Evolutionary conservation across 1,139 yeast genomes (phyloP), one percentile per base, ranked within the genome.

Genomic region (Magnusiomyces fungicola): DNA sequence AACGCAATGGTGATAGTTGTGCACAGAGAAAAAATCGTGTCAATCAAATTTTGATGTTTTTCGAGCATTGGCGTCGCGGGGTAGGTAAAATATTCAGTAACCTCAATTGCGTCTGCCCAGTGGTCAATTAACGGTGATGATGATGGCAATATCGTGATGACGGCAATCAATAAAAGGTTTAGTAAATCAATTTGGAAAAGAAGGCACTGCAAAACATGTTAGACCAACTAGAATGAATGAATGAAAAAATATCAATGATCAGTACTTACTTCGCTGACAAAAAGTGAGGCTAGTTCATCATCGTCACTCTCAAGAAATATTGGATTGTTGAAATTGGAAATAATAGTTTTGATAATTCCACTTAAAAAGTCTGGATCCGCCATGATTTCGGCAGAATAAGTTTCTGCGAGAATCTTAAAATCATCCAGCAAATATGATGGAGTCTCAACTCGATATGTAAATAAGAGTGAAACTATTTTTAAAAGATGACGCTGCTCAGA

Each of bases 21-120:
- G 33, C 57, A 55, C 24, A 63, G 55, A 1, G 62, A 56, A 34
- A 51, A 50, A 14, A 55, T 40, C 25, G 44, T 30, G 19, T 50
- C 44, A 14, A 41, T 41, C 24, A 52, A 34, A 30, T 45, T 38
- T 22, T 37, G 21, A 37, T 49, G 46, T 22, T 37, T 12, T 32
- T 46, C 41, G 36, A 47, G 19, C n/a, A 16, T 29, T 21, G 48
- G 7, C 37, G 45, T 18, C 67, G 61, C 22, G 68, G 68, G 32
- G 72, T 60, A 3, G 1, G 65, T 53, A 25, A 75, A 68, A 56
- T 72, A 78, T 43, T 69, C 68, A 1, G 74, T 70, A 3, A 66
- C 60, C 16, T 69, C 65, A 73, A 80, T 71, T 23, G 79, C 65
- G 4, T 69, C 59, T 55, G 83, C 81, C 95, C 95, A 87, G 10